Percentiles rank a stretch among this genome's conserved stretches.
Conservation (phyloP, 2,329 filamentous ascomycete genomes). For the Microdochium nivale region DNA sequence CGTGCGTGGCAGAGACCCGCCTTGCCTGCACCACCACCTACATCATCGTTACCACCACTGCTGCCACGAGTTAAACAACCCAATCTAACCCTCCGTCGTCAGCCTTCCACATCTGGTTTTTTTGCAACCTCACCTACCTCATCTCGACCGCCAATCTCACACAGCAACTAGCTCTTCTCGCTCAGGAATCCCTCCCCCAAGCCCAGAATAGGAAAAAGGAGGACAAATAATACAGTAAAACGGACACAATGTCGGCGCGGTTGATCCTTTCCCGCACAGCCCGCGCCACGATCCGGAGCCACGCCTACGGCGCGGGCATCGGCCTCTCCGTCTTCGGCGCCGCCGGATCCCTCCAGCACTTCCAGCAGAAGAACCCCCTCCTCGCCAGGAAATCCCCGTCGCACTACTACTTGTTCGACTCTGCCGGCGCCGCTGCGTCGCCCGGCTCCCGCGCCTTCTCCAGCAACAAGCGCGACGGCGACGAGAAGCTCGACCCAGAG, state of each 20-base stretch:
- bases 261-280: conserved; percentile 14
- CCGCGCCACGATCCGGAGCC: conserved; percentile 13
- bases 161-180: too few species aligned
- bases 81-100: too few species aligned
- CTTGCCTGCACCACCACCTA: too few species aligned
- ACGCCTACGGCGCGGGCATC: conserved; percentile 21
- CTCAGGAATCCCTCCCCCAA: too few species aligned
- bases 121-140: too few species aligned
- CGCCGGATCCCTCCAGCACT: conserved; percentile 17
- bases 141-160: too few species aligned
- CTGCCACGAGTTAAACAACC: too few species aligned
- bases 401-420: conserved; percentile 3
- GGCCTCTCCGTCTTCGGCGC: conserved; percentile 23
- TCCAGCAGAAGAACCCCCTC: conserved; percentile 11
- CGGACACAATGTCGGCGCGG: conserved; percentile 2
- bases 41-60: neutral
- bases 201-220: too few species aligned
- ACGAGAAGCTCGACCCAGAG: conserved; percentile 20
- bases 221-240: too few species aligned
- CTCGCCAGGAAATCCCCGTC: conserved; percentile 10
- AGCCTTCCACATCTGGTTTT: too few species aligned
- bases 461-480: conserved; percentile 6
- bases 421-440: neutral
- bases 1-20: too few species aligned
- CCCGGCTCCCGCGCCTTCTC: conserved; percentile 3